phyloP scores from a whole-genome alignment of 2,329 filamentous ascomycete genomes.

The Ophiostoma australiae region DNA sequence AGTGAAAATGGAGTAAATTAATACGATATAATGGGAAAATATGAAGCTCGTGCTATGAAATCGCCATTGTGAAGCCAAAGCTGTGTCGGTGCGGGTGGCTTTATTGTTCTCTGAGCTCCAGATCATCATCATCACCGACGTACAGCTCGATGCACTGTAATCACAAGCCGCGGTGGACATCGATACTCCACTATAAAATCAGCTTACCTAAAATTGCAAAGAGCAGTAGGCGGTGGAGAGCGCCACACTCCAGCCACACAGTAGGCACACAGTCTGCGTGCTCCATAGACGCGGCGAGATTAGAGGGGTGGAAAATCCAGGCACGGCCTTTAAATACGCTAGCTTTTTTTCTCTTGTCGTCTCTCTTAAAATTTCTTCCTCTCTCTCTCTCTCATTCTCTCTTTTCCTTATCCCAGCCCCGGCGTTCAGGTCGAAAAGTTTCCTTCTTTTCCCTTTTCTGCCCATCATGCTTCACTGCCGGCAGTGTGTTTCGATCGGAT shows the following conservation, averaged over 20 bases:
- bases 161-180: not conserved
- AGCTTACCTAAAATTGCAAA: not conserved
- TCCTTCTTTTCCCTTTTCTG: conserved; percentile 13
- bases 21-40: not conserved
- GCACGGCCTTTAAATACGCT: conserved; percentile 11
- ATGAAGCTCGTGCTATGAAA: not conserved
- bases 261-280: not conserved
- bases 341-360: conserved; percentile 3
- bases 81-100: not conserved
- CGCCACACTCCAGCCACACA: conserved; percentile 16
- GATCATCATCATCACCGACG: not conserved
- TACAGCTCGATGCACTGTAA: conserved; percentile 7
- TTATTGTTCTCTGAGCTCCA: not conserved
- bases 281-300: not conserved
- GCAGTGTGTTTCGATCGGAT: conserved; percentile 24
- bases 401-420: conserved; percentile 2
- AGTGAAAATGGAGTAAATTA: not conserved
- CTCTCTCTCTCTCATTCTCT: conserved; percentile 15
- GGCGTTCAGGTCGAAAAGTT: not conserved
- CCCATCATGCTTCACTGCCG: conserved; percentile 26
- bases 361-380: conserved; percentile 12
- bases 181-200: not conserved
- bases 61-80: not conserved
- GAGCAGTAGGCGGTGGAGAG: not conserved
- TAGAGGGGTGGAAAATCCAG: not conserved